phyloP scores from a whole-genome alignment of 306 rosid species.

The Styphnolobium japonicum region DNA sequence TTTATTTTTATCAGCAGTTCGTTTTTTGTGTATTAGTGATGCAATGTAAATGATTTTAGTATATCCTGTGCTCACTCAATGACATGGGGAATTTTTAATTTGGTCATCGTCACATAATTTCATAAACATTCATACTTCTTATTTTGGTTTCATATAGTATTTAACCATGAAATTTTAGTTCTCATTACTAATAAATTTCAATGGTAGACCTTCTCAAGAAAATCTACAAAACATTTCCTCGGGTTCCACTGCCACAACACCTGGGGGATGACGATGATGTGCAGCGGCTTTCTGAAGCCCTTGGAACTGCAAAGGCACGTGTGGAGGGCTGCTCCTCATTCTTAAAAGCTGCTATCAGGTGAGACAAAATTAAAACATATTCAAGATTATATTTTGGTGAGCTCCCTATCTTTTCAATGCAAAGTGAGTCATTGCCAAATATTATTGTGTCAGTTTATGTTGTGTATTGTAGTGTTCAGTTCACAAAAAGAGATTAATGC shows the following conservation, averaged over 20 bases:
- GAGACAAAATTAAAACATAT: slow-evolving; percentile 23
- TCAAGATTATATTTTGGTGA: background rate
- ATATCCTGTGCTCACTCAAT: background rate
- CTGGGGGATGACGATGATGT: slow-evolving; percentile 75
- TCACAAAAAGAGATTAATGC: background rate
- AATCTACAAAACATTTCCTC: slow-evolving; percentile 72
- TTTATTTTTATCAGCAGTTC: background rate
- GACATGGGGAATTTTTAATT: slow-evolving; percentile 3
- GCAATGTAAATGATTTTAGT: slow-evolving; percentile 19
- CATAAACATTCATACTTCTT: slow-evolving; percentile 14
- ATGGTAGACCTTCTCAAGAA: slow-evolving; percentile 64
- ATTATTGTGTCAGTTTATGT: background rate
- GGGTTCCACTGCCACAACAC: slow-evolving; percentile 64
- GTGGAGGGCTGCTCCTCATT: slow-evolving; percentile 93
- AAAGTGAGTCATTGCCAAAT: background rate
- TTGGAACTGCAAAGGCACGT: slow-evolving; percentile 79
- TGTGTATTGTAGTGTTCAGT: background rate
- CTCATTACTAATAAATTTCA: slow-evolving; percentile 37
- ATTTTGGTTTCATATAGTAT: slow-evolving; percentile 8
- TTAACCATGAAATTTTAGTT: background rate
- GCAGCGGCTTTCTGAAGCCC: slow-evolving; percentile 77
- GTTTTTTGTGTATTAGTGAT: background rate
- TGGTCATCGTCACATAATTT: slow-evolving; percentile 8
- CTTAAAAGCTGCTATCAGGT: slow-evolving; percentile 89
- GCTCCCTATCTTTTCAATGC: background rate